Base-by-base conservation (phyloP, 2,329 filamentous ascomycete species). In the Colletotrichum zoysiae region DNA sequence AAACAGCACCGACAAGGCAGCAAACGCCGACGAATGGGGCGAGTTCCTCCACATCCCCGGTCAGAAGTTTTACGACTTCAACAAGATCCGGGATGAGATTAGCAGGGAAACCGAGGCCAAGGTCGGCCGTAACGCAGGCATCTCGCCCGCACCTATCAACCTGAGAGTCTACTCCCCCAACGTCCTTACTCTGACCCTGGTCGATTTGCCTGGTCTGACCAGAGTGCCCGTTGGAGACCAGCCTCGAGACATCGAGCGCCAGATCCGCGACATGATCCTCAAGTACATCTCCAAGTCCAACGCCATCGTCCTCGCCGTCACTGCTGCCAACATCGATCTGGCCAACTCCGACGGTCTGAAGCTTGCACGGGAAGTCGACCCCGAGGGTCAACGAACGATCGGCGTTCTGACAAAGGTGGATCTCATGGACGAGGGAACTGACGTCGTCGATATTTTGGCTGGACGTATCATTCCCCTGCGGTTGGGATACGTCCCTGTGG, bases 261-360 rank as follows among this genome's bases (percentile, higher is more conserved):
- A 99, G 84, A 99, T 98, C 79, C 91, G 90, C 80, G 96, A 98
- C 78, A 98, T 99, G 95, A 95, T 99, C 55, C 85, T 98, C 80
- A 98, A 98, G 86, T 96, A 98, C 82, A 99, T 99, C 81, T 93
- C 93, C 84, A 99, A 99, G 86, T 93, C 95, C 44, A 99, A 99
- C 83, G 96, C 96, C 73, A 99, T 99, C 82, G 96, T 99, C 77
- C 87, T 99, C 67, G 96, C 96, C 53, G 96, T 99, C 75, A 98
- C 96, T 6, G 93, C 95, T 53, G 96, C 96, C 78, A 99, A 99
- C 82, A 95, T 95, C 74, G 96, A 99, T 90, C 87, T 99, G 87
- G 96, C 96, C 79, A 99, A 99, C 86, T 99, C 96, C 26, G 96
- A 99, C 82, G 96, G 96, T 78, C 85, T 99, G 81, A 98, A 99